Conservation (phyloP, 176 grass and related monocot genomes). For the Ensete glaucum region DNA sequence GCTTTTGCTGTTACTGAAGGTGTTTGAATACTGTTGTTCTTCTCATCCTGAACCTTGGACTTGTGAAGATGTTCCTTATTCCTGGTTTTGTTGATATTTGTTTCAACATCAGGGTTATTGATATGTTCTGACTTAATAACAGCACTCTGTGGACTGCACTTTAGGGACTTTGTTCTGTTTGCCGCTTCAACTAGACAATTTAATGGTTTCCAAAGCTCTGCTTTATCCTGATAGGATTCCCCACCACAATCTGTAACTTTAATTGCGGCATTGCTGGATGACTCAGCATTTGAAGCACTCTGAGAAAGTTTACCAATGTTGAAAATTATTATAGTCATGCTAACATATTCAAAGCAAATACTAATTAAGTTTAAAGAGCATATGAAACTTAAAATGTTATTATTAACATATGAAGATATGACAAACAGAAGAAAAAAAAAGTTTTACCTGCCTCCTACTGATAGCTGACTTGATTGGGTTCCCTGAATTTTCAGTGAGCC, state of each 20-base stretch:
- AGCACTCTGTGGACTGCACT: constrained; percentile 38
- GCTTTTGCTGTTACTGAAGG: constrained; percentile 15
- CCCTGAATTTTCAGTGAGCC: constrained; percentile 31
- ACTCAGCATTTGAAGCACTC: constrained; percentile 41
- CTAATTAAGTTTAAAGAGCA: background rate
- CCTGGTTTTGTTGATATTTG: constrained; percentile 34
- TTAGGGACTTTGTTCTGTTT: constrained; percentile 57
- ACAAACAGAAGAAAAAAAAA: constrained; percentile 13
- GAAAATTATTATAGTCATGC: background rate
- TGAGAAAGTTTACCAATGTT: constrained; percentile 23
- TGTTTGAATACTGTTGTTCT: constrained; percentile 32
- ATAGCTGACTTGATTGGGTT: constrained; percentile 33
- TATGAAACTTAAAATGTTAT: background rate
- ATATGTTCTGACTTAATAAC: constrained; percentile 42
- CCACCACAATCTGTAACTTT: constrained; percentile 33
- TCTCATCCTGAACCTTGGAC: constrained; percentile 39
- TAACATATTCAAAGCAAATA: background rate
- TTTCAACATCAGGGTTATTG: constrained; percentile 28
- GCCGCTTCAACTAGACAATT: constrained; percentile 74
- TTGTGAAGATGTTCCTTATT: constrained; percentile 38
- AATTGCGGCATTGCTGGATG: constrained; percentile 36
- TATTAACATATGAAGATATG: background rate
- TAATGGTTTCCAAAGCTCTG: constrained; percentile 74
- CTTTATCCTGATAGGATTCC: constrained; percentile 38
- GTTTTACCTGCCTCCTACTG: constrained; percentile 47